These are phyloP conservation scores for Nymphaea thermarum DNA, from an alignment of 164 flowering plant species.

Conservation along the genomic window DNA sequence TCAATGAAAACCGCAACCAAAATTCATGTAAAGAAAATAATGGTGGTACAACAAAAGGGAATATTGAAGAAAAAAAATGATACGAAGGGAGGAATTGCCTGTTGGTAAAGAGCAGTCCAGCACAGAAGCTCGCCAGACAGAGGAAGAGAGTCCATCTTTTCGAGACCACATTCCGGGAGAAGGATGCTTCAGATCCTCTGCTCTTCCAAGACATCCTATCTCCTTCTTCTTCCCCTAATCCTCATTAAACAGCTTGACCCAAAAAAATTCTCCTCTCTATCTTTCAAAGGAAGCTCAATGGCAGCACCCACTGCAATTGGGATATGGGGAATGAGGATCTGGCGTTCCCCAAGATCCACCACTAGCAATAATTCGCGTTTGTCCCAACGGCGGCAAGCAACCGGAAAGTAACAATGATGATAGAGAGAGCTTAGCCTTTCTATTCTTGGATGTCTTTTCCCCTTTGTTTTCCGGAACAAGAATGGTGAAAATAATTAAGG, in stretches of 20 bases:
- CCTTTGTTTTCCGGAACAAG: too few species aligned
- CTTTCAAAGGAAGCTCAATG: background rate
- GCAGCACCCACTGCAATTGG: background rate
- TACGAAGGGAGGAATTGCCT: constrained; percentile 20
- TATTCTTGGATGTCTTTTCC: too few species aligned
- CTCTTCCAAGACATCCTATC: constrained; percentile 36
- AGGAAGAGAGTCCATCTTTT: constrained; percentile 40
- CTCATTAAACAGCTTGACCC: background rate
- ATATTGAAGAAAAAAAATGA: too few species aligned
- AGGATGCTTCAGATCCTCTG: constrained; percentile 25
- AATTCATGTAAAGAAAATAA: too few species aligned
- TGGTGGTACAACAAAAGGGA: background rate
- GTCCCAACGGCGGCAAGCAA: too few species aligned
- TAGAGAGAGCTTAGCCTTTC: too few species aligned
- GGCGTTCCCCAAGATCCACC: too few species aligned
- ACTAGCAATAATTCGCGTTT: too few species aligned
- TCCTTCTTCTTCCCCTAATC: background rate
- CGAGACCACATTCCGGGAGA: constrained; percentile 24
- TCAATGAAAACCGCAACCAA: background rate
- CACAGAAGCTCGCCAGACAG: constrained; percentile 59
- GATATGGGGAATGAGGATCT: too few species aligned
- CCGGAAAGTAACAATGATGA: too few species aligned
- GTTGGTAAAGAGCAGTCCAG: constrained; percentile 64
- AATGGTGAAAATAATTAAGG: too few species aligned
- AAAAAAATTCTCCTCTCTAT: background rate